Conservation (phyloP, 2,329 filamentous ascomycete genomes). For the Alternaria hordeiaustralica region DNA sequence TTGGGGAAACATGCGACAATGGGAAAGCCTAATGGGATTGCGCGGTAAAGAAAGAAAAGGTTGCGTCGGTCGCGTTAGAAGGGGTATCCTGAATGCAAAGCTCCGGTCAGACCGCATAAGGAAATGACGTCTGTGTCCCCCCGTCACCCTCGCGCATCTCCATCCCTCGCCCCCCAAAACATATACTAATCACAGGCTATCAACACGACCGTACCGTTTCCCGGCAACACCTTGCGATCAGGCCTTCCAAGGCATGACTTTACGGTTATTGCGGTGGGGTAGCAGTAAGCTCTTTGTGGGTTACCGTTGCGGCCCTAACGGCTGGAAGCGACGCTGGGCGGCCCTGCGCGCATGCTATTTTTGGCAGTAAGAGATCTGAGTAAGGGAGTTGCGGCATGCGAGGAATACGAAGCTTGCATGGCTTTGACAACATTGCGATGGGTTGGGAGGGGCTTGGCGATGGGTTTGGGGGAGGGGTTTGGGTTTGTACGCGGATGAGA, state of each 20-base stretch:
- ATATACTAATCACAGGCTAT: neutral
- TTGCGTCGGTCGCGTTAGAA: neutral
- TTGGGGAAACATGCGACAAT: neutral
- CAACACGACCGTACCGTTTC: neutral
- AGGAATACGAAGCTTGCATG: neutral
- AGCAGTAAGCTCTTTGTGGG: constrained; percentile 6
- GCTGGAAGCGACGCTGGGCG: neutral
- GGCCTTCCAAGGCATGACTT: neutral
- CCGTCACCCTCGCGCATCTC: neutral
- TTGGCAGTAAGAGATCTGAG: neutral
- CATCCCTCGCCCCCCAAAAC: neutral
- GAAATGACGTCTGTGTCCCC: neutral
- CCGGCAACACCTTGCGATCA: neutral
- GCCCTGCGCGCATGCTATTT: neutral
- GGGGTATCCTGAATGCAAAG: neutral
- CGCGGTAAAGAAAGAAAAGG: neutral
- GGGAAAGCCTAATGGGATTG: neutral
- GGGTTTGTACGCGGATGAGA: neutral
- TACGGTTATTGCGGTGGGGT: constrained; percentile 4
- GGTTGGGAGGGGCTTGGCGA: neutral
- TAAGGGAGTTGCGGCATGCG: neutral
- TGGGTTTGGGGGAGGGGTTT: neutral
- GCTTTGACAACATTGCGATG: neutral
- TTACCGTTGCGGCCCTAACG: constrained; percentile 2
- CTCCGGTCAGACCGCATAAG: neutral